Evolutionary conservation across 495 filamentous ascomycete genomes (phyloP).

Genomic region (Annulohypoxylon moriforme): DNA sequence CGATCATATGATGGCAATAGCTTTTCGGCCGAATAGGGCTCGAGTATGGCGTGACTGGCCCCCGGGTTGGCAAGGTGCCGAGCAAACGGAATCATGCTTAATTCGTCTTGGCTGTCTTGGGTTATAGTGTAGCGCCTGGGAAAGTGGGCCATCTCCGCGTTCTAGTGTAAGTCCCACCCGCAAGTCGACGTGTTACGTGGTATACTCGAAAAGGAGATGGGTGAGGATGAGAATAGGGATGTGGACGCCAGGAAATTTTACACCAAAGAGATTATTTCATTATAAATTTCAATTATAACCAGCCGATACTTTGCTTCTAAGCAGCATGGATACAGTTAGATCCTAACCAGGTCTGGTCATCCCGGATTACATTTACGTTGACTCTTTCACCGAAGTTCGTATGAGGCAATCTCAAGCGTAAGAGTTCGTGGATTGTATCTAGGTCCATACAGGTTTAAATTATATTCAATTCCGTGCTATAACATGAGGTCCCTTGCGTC

Average conservation of each 20-base stretch:
- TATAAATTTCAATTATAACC: not conserved
- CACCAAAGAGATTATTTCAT: not conserved
- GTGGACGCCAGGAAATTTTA: not conserved
- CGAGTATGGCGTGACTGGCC: not conserved
- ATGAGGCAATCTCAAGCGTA: not conserved
- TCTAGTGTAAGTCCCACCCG: not conserved
- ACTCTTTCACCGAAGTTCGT: not conserved
- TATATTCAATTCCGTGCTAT: too few relatives aligned
- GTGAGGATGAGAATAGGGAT: not conserved
- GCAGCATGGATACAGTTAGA: not conserved
- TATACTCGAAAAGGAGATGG: not conserved
- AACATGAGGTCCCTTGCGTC: too few relatives aligned
- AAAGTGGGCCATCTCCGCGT: not conserved
- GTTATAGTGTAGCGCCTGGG: not conserved
- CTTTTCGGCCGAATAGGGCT: slow-evolving; percentile 22
- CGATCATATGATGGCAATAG: not conserved
- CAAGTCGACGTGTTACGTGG: too few relatives aligned
- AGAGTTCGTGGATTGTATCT: too few relatives aligned
- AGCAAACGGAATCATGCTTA: not conserved
- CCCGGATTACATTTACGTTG: not conserved
- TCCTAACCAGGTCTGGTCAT: not conserved
- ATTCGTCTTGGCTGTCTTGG: slow-evolving; percentile 10
- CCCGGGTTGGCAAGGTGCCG: not conserved
- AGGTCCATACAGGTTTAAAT: too few relatives aligned
- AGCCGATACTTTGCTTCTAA: not conserved